Conservation (phyloP, 2,329 filamentous ascomycete genomes). For the Talaromyces sp. region DNA sequence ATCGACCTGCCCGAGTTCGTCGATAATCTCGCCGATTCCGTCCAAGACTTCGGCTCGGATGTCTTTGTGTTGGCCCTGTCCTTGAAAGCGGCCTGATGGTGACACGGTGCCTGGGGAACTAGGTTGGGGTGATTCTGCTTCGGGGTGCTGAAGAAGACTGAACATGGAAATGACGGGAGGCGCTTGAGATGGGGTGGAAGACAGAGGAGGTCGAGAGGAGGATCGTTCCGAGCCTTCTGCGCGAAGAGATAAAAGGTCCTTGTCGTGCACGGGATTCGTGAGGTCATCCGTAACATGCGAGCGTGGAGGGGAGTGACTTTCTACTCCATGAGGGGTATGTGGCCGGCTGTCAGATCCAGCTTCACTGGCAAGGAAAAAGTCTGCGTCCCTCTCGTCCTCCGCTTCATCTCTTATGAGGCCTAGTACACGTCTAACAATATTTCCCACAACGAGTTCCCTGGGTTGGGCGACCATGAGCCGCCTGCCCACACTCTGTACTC, state of each 20-base stretch:
- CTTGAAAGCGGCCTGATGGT: constrained; percentile 34
- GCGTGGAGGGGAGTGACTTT: constrained; percentile 32
- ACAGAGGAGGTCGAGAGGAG: constrained; percentile 58
- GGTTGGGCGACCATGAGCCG: constrained; percentile 80
- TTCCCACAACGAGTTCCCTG: constrained; percentile 86
- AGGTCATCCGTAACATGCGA: constrained; percentile 18
- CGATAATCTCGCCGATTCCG: constrained; percentile 92
- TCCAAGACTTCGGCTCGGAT: constrained; percentile 88
- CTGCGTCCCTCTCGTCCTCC: constrained; percentile 71
- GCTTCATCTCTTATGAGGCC: constrained; percentile 90
- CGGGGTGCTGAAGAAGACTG: constrained; percentile 74
- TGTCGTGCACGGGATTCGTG: constrained; percentile 27
- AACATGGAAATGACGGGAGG: constrained; percentile 70
- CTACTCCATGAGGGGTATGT: constrained; percentile 40
- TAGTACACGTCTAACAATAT: constrained; percentile 86
- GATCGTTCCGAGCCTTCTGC: constrained; percentile 35
- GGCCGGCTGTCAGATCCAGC: constrained; percentile 56
- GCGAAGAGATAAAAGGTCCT: constrained; percentile 30
- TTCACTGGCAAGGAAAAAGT: constrained; percentile 59
- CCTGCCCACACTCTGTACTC: constrained; percentile 75
- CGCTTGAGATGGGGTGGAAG: constrained; percentile 54
- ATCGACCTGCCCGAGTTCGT: constrained; percentile 89
- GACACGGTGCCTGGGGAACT: constrained; percentile 37
- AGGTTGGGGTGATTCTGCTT: constrained; percentile 45
- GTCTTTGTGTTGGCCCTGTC: constrained; percentile 53